phyloP scores from a whole-genome alignment of 768 basidiomycete species.

The Serendipita sp. region DNA sequence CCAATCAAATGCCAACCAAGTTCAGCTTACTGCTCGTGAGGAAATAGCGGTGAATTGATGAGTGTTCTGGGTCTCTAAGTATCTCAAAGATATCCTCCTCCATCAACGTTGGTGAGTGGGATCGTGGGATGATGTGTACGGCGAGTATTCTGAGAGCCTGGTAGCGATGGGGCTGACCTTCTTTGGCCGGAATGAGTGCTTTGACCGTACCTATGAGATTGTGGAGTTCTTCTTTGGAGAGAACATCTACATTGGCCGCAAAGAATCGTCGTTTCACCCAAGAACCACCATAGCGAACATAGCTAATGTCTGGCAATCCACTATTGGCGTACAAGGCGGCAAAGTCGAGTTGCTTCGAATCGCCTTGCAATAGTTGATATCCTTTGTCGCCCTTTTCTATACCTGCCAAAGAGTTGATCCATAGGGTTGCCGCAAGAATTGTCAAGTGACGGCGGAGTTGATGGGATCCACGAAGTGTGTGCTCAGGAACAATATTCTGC shows the following conservation, averaged over 20 bases:
- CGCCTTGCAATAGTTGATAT: neutral
- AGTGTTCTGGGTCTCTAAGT: neutral
- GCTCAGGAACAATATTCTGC: neutral
- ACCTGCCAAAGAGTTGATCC: neutral
- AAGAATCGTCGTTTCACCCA: neutral
- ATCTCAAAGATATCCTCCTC: constrained; percentile 6
- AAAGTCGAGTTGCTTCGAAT: neutral
- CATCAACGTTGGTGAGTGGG: neutral
- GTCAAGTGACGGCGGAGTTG: neutral
- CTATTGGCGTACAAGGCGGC: neutral
- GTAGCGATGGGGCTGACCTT: neutral
- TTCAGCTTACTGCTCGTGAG: neutral
- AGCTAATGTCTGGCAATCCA: neutral
- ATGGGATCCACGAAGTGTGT: neutral
- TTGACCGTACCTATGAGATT: neutral
- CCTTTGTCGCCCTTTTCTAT: neutral
- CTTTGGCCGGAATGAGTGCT: neutral
- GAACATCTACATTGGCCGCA: neutral
- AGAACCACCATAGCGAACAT: neutral
- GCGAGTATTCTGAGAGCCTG: neutral
- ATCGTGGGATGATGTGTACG: neutral
- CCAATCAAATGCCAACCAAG: neutral
- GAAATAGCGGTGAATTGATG: neutral
- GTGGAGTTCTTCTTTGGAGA: neutral
- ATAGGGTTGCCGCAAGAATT: neutral